Conservation (phyloP, 805 yeast genomes). For the Wickerhamiella hasegawae region DNA sequence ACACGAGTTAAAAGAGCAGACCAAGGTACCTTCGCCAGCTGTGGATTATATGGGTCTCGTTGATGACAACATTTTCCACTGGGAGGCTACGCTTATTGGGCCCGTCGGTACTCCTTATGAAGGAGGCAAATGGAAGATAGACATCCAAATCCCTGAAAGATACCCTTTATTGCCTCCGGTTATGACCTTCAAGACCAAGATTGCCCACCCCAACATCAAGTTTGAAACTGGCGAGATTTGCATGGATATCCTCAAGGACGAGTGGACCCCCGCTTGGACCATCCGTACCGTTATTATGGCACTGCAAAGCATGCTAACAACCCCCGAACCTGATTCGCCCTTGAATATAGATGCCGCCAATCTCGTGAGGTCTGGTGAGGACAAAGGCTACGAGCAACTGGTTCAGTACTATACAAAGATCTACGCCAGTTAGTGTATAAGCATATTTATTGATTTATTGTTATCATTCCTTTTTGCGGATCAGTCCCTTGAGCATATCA, state of each 20-base stretch:
- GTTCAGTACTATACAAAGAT: constrained; percentile 17
- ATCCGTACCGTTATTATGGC: constrained; percentile 23
- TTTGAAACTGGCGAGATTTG: constrained; percentile 26
- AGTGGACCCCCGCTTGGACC: constrained; percentile 29
- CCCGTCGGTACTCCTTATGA: constrained; percentile 28
- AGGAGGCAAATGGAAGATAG: constrained; percentile 34
- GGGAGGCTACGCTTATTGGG: constrained; percentile 23
- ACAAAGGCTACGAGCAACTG: constrained; percentile 16
- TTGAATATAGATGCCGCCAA: constrained; percentile 27
- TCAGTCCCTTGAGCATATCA: constrained; percentile 82
- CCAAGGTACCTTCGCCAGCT: constrained; percentile 18
- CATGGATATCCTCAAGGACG: constrained; percentile 22
- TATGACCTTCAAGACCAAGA: constrained; percentile 25
- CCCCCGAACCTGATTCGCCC: constrained; percentile 26
- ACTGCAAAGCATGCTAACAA: constrained; percentile 21
- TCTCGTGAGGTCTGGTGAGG: constrained; percentile 19
- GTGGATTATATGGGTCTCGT: constrained; percentile 14
- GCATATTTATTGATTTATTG: not conserved
- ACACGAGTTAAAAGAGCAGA: constrained; percentile 16
- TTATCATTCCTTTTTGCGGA: constrained; percentile 35
- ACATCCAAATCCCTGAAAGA: constrained; percentile 24
- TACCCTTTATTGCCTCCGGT: constrained; percentile 38
- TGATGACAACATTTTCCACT: constrained; percentile 15
- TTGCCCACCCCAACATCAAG: constrained; percentile 25
- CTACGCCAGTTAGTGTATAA: constrained; percentile 6